phyloP scores from a whole-genome alignment of 495 filamentous ascomycete genomes.

The Hypoxylon crocopeplum region DNA sequence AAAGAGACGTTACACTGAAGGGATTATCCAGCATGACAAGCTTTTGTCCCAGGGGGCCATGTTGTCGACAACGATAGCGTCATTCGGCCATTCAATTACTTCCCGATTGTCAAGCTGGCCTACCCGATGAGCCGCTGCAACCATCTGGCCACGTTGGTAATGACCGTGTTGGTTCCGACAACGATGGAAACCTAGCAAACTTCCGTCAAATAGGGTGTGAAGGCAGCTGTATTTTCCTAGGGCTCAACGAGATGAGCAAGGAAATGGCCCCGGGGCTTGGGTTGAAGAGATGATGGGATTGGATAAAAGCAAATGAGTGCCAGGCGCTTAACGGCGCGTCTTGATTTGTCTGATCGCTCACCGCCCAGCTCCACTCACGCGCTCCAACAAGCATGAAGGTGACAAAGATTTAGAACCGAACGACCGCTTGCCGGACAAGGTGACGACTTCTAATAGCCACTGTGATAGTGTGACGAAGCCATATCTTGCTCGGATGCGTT shows the following conservation, averaged over 20 bases:
- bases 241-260: slow-evolving; percentile 13
- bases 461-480: slow-evolving; percentile 33
- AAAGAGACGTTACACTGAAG: slow-evolving; percentile 22
- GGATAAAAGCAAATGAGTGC: slow-evolving; percentile 11
- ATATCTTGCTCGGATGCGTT: slow-evolving; percentile 12
- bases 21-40: slow-evolving; percentile 18
- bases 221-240: slow-evolving; percentile 13
- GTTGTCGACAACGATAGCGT: slow-evolving; percentile 16
- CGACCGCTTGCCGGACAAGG: background rate
- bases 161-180: slow-evolving; percentile 6
- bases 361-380: slow-evolving; percentile 3
- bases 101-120: slow-evolving; percentile 21
- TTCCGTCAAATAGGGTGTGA: slow-evolving; percentile 18
- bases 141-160: slow-evolving; percentile 12
- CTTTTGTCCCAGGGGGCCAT: slow-evolving; percentile 2
- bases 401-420: slow-evolving; percentile 4
- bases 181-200: background rate
- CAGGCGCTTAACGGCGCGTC: slow-evolving; percentile 30
- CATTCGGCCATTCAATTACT: slow-evolving; percentile 32
- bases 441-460: slow-evolving; percentile 3
- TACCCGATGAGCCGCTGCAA: slow-evolving; percentile 1
- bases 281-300: slow-evolving; percentile 23
- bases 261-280: slow-evolving; percentile 19
- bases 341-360: slow-evolving; percentile 19
- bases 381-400: background rate